These are phyloP conservation scores for Henningerozyma blattae DNA, from an alignment of 805 yeast genomes.

Conservation along the genomic window DNA sequence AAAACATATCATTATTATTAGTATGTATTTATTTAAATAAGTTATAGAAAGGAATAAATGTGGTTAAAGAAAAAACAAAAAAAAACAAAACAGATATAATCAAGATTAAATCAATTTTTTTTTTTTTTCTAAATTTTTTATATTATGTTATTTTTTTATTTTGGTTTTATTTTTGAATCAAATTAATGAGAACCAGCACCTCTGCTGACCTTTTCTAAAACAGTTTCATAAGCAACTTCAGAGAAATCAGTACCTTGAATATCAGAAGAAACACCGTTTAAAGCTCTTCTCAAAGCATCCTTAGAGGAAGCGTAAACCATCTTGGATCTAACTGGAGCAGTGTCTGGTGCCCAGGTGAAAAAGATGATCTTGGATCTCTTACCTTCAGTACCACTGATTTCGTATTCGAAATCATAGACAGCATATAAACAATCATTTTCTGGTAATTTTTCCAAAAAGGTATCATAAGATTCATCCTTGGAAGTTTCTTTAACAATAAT, in stretches of 20 bases:
- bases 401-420: slow-evolving; percentile 93
- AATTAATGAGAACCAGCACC: slow-evolving; percentile 43
- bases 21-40: too few relatives aligned
- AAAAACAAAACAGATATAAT: too few relatives aligned
- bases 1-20: too few relatives aligned
- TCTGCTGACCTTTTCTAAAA: slow-evolving; percentile 78
- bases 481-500: slow-evolving; percentile 85
- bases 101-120: too few relatives aligned
- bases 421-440: slow-evolving; percentile 96
- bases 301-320: slow-evolving; percentile 98
- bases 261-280: slow-evolving; percentile 89
- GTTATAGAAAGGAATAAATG: too few relatives aligned
- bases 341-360: slow-evolving; percentile 95
- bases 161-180: too few relatives aligned
- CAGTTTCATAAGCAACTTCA: slow-evolving; percentile 91
- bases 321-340: slow-evolving; percentile 89
- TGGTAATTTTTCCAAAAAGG: slow-evolving; percentile 78
- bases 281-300: slow-evolving; percentile 94
- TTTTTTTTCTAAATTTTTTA: too few relatives aligned
- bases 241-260: slow-evolving; percentile 97
- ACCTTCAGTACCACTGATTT: slow-evolving; percentile 82
- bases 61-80: too few relatives aligned
- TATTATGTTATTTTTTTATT: too few relatives aligned
- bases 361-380: slow-evolving; percentile 68
- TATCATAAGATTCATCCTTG: slow-evolving; percentile 62